Base-by-base conservation (phyloP, 1,284 basidiomycete genomes). In the Exobasidium rhododendri region DNA sequence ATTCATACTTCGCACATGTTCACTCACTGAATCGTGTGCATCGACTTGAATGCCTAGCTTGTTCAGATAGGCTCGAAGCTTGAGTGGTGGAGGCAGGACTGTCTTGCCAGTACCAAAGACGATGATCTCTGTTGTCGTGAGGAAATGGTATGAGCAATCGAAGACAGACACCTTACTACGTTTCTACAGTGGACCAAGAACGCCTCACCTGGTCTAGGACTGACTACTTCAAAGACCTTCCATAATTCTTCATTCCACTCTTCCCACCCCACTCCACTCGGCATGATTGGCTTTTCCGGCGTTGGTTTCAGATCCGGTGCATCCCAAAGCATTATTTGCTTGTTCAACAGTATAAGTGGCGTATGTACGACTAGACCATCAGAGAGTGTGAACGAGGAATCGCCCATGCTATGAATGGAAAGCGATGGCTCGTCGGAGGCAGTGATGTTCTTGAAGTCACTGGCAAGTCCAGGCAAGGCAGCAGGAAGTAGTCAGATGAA, bases 31-130 rank as follows among this genome's bases (percentile, higher is more conserved):
- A 43, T 46, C 40, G 88, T 94, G 92, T n/a, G 92, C 84, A 70
- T 97, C 94, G 51, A 94, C 81, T 74, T 93, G 91, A 64, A 97
- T 90, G 4, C 94, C 94, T 43, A 92, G 79, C 44, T 85, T 82
- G 64, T 85, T 89, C 50, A 97, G 75, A 79, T 92, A 86, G 46
- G 85, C 83, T 20, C 87, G 83, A 24, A 97, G 80, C 28, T 81
- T 81, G 4, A 85, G 83, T 14, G 94, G 93, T 1, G 89, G 87
- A 55, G 89, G 88, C 2, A 86, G 81, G 11, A 89, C 85, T 5
- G 83, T 84, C 65, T 83, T 84, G 0, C 94, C 94, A 0, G 94
- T 97, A 0, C 94, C 94, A 20, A 97, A 83, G 2, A 97, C 80
- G 20, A 97, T 81, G 31, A 97, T 91, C 79, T 97, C 94, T 94